phyloP scores from a whole-genome alignment of 768 basidiomycete species.

The Pholiota microspora region DNA sequence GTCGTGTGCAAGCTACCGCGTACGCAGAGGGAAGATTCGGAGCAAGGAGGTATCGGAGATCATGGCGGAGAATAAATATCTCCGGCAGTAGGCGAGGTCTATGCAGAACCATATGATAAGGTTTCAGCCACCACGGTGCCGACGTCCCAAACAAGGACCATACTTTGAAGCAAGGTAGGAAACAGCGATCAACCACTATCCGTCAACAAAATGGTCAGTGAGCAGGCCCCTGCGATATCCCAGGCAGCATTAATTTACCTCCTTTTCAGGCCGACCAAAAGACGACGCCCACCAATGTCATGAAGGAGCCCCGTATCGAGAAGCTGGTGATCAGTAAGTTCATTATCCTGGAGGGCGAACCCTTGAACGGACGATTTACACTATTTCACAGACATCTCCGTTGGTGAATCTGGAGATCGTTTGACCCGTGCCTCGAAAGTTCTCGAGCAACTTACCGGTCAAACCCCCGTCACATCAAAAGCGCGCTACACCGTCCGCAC shows the following conservation, averaged over 20 bases:
- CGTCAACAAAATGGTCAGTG: constrained; percentile 42
- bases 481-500: constrained; percentile 99
- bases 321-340: constrained; percentile 95
- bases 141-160: constrained; percentile 26
- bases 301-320: constrained; percentile 96
- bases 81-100: constrained; percentile 29
- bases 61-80: background rate
- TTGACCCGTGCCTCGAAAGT: constrained; percentile 99
- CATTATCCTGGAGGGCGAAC: constrained; percentile 5
- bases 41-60: constrained; percentile 5
- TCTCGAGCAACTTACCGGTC: constrained; percentile 97
- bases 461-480: constrained; percentile 99
- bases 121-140: constrained; percentile 38
- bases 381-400: constrained; percentile 83
- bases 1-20: background rate
- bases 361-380: constrained; percentile 11
- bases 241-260: constrained; percentile 12
- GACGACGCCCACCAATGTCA: constrained; percentile 85
- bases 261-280: constrained; percentile 79
- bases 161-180: constrained; percentile 30
- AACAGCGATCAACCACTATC: constrained; percentile 36
- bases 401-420: constrained; percentile 99
- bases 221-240: constrained; percentile 3
- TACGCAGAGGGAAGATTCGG: background rate
- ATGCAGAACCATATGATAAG: constrained; percentile 34